Evolutionary conservation across 1,284 basidiomycete species (phyloP).

Genomic region (Malassezia japonica): DNA sequence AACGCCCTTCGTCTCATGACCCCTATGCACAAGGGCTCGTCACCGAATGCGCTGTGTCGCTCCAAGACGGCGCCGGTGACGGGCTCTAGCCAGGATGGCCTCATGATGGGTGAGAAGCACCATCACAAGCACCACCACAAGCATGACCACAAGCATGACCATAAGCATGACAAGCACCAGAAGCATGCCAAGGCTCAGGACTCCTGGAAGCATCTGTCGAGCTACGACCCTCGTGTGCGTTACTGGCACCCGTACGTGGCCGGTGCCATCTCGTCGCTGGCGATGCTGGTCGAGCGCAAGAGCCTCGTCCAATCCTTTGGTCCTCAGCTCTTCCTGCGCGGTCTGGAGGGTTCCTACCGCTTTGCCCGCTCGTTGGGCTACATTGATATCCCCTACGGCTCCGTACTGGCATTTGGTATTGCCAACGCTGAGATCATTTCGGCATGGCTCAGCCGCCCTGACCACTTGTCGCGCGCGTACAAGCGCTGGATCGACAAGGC

Average conservation of each 20-base stretch:
- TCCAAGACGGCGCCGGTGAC: too few relatives aligned
- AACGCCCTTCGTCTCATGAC: slow-evolving; percentile 43
- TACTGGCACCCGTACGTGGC: slow-evolving; percentile 83
- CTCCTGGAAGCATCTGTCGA: slow-evolving; percentile 25
- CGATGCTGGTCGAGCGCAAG: slow-evolving; percentile 70
- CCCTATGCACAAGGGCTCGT: slow-evolving; percentile 19
- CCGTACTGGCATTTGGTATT: slow-evolving; percentile 69
- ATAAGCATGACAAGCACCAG: neutral
- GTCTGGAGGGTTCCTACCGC: slow-evolving; percentile 74
- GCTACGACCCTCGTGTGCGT: slow-evolving; percentile 43
- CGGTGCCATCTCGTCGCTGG: slow-evolving; percentile 69
- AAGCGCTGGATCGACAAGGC: slow-evolving; percentile 42
- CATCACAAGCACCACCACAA: neutral
- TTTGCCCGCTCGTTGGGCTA: slow-evolving; percentile 57
- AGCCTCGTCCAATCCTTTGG: slow-evolving; percentile 61
- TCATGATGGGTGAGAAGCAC: too few relatives aligned
- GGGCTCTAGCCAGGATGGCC: too few relatives aligned
- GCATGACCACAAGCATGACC: too few relatives aligned
- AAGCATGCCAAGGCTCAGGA: neutral
- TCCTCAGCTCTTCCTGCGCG: slow-evolving; percentile 68
- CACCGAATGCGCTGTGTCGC: too few relatives aligned
- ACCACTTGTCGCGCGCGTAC: slow-evolving; percentile 33
- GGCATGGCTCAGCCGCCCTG: slow-evolving; percentile 58
- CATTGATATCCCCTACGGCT: slow-evolving; percentile 68
- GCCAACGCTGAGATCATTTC: slow-evolving; percentile 74